Percentiles rank a stretch among this genome's conserved stretches.
phyloP scores from a whole-genome alignment of 257 asterid genomes.

The Salvia splendens region DNA sequence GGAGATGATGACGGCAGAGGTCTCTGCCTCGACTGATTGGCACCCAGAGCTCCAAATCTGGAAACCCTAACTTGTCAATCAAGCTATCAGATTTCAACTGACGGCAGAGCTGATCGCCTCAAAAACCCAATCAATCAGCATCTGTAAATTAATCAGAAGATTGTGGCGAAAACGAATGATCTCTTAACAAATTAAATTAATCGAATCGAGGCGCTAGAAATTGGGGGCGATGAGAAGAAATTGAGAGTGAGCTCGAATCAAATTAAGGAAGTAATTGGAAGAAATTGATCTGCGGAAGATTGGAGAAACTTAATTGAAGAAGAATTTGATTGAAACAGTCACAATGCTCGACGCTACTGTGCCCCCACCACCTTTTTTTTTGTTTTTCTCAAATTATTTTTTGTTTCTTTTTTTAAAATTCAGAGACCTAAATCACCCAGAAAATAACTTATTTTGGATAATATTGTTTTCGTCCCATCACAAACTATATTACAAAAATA shows the following conservation, averaged over 20 bases:
- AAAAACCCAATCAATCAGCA: constrained; percentile 39
- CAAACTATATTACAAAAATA: too few species aligned
- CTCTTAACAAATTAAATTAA: background rate
- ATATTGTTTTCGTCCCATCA: too few species aligned
- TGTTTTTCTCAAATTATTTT: background rate
- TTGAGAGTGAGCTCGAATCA: background rate
- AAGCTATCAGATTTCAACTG: constrained; percentile 34
- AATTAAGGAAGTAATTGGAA: background rate
- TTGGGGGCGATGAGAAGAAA: background rate
- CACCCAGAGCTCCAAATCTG: constrained; percentile 95
- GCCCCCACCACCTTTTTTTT: constrained; percentile 2
- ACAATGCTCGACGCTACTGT: background rate
- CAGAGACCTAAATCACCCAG: too few species aligned
- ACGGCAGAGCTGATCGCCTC: constrained; percentile 33
- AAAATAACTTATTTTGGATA: too few species aligned
- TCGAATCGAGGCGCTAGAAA: constrained; percentile 5
- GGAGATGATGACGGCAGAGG: constrained; percentile 72
- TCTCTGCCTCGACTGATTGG: constrained; percentile 91
- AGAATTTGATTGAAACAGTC: constrained; percentile 9
- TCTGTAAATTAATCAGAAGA: constrained; percentile 26
- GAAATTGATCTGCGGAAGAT: constrained; percentile 6
- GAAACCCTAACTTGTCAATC: constrained; percentile 44
- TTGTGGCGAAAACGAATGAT: background rate
- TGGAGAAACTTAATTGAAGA: constrained; percentile 9
- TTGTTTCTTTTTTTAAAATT: background rate